Base-by-base conservation (phyloP, 306 rosid genomes). In the Glycine tomentella region DNA sequence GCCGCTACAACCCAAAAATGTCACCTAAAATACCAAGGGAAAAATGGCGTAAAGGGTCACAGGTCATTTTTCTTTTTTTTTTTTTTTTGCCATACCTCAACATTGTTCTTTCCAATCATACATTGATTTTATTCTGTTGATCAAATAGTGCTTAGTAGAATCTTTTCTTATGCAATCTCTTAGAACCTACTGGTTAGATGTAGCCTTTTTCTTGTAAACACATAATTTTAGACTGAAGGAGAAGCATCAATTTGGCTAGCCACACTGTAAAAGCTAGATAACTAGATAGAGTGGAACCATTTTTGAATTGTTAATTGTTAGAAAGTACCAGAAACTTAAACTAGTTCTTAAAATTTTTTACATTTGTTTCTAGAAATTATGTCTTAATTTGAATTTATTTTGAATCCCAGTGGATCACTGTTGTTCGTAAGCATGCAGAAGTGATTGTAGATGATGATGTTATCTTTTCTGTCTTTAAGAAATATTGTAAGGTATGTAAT, bases 1-100 rank as follows among this genome's bases (percentile, higher is more conserved):
- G 93, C 69, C 98, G 99, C 85, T 90, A 95, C 90, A 93, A 90
- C 80, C 91, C 97, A 12, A 93, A 86, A 82, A 95, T 95, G 99
- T 91, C 99, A 49, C 94, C 94, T 58, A 82, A 81, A 79, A 90
- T 95, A 85, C 93, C 97, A 31, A 91, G 91, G 87, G 86, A 76
- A 76, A 95, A 87, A 83, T 95, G 99, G 99, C 92, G 98, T 68
- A 95, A 95, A 89, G 99, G 97, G 76, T 95, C 99, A 31, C 98
- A n/a, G n/a, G 99, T 95, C 51, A 84, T 75, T 83, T 75, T 49
- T 45, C 1, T 20, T 45, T 34, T 59, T 75, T 83, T 75, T 49
- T 45, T 34, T 20, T 45, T 34, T 59, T n/a, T 50, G 13, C 10
- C 9, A 1, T 38, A 8, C 61, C 17, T 67, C 48, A 4, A 34